phyloP scores from a whole-genome alignment of 495 filamentous ascomycete genomes.

The Cercophora sp. region DNA sequence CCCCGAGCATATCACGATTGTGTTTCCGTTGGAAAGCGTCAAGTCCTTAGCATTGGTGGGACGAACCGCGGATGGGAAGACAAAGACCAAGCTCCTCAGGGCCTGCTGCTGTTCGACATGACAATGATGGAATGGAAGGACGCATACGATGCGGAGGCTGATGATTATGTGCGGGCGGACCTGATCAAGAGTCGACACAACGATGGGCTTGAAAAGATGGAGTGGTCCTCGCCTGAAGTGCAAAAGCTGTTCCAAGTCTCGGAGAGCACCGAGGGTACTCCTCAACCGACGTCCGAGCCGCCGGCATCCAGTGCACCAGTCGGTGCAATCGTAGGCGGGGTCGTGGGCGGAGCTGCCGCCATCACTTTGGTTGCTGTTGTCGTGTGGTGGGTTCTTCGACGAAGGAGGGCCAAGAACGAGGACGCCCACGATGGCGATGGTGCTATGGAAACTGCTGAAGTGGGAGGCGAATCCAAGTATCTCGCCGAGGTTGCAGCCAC shows the following conservation, averaged over 20 bases:
- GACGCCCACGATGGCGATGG: too few species aligned
- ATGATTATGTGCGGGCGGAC: constrained; percentile 5
- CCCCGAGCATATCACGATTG: constrained; percentile 28
- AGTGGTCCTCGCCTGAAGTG: background rate
- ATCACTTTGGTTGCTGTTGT: too few species aligned
- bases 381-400: too few species aligned
- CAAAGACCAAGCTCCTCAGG: constrained; percentile 7
- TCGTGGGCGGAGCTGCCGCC: too few species aligned
- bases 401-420: too few species aligned
- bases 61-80: background rate
- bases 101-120: constrained; percentile 15
- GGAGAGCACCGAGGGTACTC: too few species aligned
- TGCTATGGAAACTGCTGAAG: too few species aligned
- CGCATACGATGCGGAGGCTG: background rate
- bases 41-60: constrained; percentile 29
- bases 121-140: constrained; percentile 8
- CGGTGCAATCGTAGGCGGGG: too few species aligned
- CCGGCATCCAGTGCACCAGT: too few species aligned
- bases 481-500: too few species aligned
- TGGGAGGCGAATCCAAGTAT: too few species aligned
- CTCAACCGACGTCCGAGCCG: too few species aligned
- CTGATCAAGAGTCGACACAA: constrained; percentile 4
- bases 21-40: constrained; percentile 31
- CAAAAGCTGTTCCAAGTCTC: background rate
- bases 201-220: background rate